Percentiles rank a stretch among this genome's conserved stretches.
Evolutionary conservation across 306 rosid genomes (phyloP).

Genomic region (Carpinus fangiana): DNA sequence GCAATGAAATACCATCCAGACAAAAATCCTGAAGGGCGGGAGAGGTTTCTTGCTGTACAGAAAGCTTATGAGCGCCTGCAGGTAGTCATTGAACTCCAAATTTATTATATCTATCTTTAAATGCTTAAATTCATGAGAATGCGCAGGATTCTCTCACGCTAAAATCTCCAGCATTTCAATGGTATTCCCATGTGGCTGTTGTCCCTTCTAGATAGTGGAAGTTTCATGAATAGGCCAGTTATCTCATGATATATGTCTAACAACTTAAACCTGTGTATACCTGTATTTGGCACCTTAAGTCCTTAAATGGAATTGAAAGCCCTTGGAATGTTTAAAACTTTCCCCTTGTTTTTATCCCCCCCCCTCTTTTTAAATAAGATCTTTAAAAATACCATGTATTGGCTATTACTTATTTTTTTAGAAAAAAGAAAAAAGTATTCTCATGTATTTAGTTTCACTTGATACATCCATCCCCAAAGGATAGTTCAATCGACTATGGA

Average conservation of each 20-base stretch:
- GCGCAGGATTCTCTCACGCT: no score
- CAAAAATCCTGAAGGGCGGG: slow-evolving; percentile 99
- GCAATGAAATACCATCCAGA: slow-evolving; percentile 99
- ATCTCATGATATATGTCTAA: neutral
- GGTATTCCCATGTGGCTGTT: neutral
- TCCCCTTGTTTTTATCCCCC: neutral
- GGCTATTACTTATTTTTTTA: no score
- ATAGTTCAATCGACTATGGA: no score
- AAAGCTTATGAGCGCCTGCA: slow-evolving; percentile 98
- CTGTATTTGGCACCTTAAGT: neutral
- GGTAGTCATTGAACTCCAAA: slow-evolving; percentile 46
- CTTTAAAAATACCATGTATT: no score
- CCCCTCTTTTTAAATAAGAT: no score
- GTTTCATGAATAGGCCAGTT: neutral
- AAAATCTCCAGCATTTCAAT: neutral
- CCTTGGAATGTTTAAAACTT: neutral
- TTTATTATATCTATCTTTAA: neutral
- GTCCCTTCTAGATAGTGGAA: neutral
- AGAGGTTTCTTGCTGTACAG: slow-evolving; percentile 92
- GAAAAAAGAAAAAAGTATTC: no score
- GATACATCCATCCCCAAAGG: neutral
- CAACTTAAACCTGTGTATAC: neutral
- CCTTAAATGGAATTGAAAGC: neutral
- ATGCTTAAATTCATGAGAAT: neutral
- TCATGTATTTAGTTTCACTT: neutral